Evolutionary conservation across 805 yeast species (phyloP), one percentile per base, ranked within the genome.

Genomic region (Saccharomycopsis sp.): DNA sequence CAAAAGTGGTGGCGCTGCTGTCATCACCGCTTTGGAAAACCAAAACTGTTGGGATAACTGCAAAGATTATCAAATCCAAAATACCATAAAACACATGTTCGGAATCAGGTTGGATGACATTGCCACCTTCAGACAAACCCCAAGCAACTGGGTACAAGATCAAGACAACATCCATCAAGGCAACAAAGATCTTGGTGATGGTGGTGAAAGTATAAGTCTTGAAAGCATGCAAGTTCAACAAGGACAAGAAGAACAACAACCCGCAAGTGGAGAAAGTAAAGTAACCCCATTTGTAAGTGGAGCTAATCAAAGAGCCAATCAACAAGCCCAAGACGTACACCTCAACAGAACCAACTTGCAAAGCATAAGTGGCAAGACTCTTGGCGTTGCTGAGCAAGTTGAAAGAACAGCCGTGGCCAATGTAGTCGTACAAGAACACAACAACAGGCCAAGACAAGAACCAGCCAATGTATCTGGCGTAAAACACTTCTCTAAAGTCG

Each of bases 211-310:
- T 45, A 17, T 35, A 35, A 10, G 22, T 30, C 26, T 31, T 42
- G 32, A 45, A 45, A 31, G 26, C 31, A 16, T 34, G 31, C 30
- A 18, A 36, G 41, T 45, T 37, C 19, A 45, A 10, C 12, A 39
- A 36, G 16, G 46, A 46, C 31, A 68, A 55, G 15, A 64, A 64
- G 41, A 63, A 61, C 44, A 72, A 47, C 57, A 65, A 60, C 27
- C 68, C 65, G 44, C 58, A 57, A 30, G 63, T 63, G 22, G 71
- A 75, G 55, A 77, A 72, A 5, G 72, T 67, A 58, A 71, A 77
- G 63, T 73, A 77, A 55, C 84, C 85, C 82, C 82, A 77, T 56
- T 73, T 77, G 59, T 77, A 77, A 33, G 73, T 59, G 6, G 80
- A 67, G 25, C 55, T 48, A 45, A 77, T 71, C 48, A 77, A 60